Conservation (phyloP, 2,329 filamentous ascomycete genomes). For the Verticillium longisporum region DNA sequence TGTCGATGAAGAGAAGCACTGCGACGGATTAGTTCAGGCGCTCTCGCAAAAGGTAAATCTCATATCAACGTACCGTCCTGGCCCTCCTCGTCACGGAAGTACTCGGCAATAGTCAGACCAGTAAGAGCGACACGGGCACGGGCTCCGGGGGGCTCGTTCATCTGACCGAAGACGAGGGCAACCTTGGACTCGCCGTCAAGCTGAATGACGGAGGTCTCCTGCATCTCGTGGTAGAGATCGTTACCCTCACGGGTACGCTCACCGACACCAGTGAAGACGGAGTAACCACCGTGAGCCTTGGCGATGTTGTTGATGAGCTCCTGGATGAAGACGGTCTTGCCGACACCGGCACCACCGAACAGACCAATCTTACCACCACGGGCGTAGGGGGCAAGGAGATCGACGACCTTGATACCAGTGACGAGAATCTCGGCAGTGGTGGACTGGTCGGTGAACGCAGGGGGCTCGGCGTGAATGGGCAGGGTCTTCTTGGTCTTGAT, state of each 20-base stretch:
- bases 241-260: constrained; percentile 99
- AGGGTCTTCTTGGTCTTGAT: constrained; percentile 86
- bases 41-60: not conserved
- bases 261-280: constrained; percentile 99
- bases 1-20: constrained; percentile 99
- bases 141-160: constrained; percentile 99
- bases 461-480: constrained; percentile 92
- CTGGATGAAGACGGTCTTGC: constrained; percentile 99
- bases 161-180: constrained; percentile 98
- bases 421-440: constrained; percentile 94
- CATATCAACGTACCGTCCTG: constrained; percentile 65
- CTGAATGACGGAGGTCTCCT: constrained; percentile 99
- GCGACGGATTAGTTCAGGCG: constrained; percentile 16
- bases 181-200: constrained; percentile 99
- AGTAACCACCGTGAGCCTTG: constrained; percentile 99
- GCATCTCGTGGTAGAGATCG: constrained; percentile 99
- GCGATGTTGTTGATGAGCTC: constrained; percentile 99
- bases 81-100: constrained; percentile 70
- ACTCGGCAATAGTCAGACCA: constrained; percentile 73
- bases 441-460: constrained; percentile 89
- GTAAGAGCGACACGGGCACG: constrained; percentile 99
- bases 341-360: constrained; percentile 99
- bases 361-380: constrained; percentile 99
- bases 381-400: constrained; percentile 96
- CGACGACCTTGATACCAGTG: constrained; percentile 99